Evolutionary conservation across 2,329 filamentous ascomycete species (phyloP).

Genomic region (Monilinia laxa): DNA sequence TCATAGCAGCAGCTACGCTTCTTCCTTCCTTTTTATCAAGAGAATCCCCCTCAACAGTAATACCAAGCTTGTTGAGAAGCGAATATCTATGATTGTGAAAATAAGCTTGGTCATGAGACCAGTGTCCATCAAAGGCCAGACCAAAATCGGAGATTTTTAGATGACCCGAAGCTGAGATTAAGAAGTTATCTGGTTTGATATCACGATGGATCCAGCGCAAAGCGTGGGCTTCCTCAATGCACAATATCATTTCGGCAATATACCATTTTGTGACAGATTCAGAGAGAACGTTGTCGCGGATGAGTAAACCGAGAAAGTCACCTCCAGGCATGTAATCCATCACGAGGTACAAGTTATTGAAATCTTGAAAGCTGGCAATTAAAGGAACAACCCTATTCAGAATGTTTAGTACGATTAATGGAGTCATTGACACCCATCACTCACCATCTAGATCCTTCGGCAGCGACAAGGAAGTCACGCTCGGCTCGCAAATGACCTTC

Average conservation of each 20-base stretch:
- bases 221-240: slow-evolving; percentile 86
- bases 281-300: slow-evolving; percentile 78
- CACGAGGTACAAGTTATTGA: slow-evolving; percentile 80
- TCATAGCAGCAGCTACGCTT: slow-evolving; percentile 43
- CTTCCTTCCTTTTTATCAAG: slow-evolving; percentile 62
- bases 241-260: slow-evolving; percentile 92
- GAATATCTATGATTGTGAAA: slow-evolving; percentile 81
- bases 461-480: slow-evolving; percentile 85
- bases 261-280: slow-evolving; percentile 83
- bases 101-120: slow-evolving; percentile 86
- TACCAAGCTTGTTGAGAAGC: slow-evolving; percentile 72
- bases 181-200: slow-evolving; percentile 95
- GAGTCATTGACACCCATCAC: slow-evolving; percentile 25
- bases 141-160: slow-evolving; percentile 97
- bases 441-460: slow-evolving; percentile 79
- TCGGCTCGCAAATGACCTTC: slow-evolving; percentile 91
- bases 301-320: slow-evolving; percentile 84
- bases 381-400: slow-evolving; percentile 73
- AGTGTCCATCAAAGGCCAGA: slow-evolving; percentile 90
- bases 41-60: slow-evolving; percentile 71
- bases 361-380: slow-evolving; percentile 85
- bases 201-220: slow-evolving; percentile 92
- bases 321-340: slow-evolving; percentile 99
- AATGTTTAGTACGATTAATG: slow-evolving; percentile 14
- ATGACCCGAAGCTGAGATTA: slow-evolving; percentile 84